Percentiles rank a stretch among this genome's conserved stretches.
phyloP scores from a whole-genome alignment of 2,329 filamentous ascomycete genomes.

The Alternaria dauci region DNA sequence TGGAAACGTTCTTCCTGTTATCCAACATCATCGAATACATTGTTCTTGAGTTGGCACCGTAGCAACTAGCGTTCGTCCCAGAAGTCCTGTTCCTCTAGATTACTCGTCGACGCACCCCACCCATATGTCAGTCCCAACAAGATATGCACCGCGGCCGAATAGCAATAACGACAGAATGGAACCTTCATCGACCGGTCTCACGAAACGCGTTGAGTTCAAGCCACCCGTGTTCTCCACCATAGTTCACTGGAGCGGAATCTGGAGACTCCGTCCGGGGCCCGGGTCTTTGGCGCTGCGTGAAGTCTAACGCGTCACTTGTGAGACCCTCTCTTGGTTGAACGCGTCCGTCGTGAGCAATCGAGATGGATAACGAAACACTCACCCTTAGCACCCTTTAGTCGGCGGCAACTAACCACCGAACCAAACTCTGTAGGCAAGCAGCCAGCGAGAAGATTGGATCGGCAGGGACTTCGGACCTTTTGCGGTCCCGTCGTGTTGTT shows the following conservation, averaged over 20 bases:
- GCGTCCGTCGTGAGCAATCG: constrained; percentile 4
- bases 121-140: constrained; percentile 5
- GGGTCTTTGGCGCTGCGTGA: constrained; percentile 11
- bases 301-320: constrained; percentile 13
- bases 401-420: constrained; percentile 18
- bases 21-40: neutral
- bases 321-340: constrained; percentile 4
- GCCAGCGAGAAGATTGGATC: constrained; percentile 11
- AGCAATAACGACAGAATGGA: constrained; percentile 7
- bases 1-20: neutral
- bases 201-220: constrained; percentile 5
- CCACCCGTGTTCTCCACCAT: constrained; percentile 19
- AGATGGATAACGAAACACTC: constrained; percentile 14
- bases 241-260: constrained; percentile 11
- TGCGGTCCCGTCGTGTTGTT: constrained; percentile 8
- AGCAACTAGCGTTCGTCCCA: neutral
- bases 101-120: neutral
- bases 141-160: constrained; percentile 6
- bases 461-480: constrained; percentile 18
- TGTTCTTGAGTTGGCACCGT: neutral
- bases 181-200: constrained; percentile 16
- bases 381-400: constrained; percentile 9
- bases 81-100: neutral
- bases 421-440: constrained; percentile 12
- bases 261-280: constrained; percentile 3